phyloP scores from a whole-genome alignment of 2,329 filamentous ascomycete genomes.

The Cladosporium cucumerinum region DNA sequence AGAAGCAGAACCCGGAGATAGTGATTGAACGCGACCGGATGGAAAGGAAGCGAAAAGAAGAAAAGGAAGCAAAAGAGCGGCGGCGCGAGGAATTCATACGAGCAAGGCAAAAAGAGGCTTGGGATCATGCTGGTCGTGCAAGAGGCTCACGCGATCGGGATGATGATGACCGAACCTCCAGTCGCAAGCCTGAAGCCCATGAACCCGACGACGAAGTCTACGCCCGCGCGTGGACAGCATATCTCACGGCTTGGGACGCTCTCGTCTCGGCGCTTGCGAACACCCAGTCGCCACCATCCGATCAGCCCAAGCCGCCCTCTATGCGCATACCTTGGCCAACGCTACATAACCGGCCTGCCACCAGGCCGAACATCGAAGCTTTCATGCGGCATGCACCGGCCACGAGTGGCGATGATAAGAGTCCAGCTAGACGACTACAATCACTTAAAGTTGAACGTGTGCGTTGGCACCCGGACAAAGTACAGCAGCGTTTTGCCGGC shows the following conservation, averaged over 20 bases:
- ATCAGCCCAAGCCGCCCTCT: constrained; percentile 25
- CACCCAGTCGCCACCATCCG: neutral
- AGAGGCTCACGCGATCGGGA: constrained; percentile 34
- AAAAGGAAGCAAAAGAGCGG: constrained; percentile 42
- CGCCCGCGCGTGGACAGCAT: constrained; percentile 28
- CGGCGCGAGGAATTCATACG: constrained; percentile 41
- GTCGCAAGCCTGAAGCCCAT: neutral
- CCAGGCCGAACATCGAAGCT: constrained; percentile 58
- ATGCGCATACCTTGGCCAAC: constrained; percentile 69
- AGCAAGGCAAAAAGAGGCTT: constrained; percentile 35
- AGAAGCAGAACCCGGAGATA: constrained; percentile 82
- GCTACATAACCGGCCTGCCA: constrained; percentile 56
- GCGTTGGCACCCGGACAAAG: constrained; percentile 96
- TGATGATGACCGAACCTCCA: constrained; percentile 39
- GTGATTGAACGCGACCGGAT: constrained; percentile 69
- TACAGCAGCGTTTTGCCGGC: constrained; percentile 80
- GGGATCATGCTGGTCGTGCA: constrained; percentile 28
- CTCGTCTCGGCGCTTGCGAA: constrained; percentile 23
- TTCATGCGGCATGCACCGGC: constrained; percentile 63
- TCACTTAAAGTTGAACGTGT: constrained; percentile 80
- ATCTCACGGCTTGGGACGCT: constrained; percentile 31
- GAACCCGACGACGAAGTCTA: constrained; percentile 24
- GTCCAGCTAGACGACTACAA: constrained; percentile 31
- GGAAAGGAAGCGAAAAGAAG: constrained; percentile 49
- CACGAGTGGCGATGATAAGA: neutral